Conservation (phyloP, 2,329 filamentous ascomycete genomes). For the Fusarium anguioides region DNA sequence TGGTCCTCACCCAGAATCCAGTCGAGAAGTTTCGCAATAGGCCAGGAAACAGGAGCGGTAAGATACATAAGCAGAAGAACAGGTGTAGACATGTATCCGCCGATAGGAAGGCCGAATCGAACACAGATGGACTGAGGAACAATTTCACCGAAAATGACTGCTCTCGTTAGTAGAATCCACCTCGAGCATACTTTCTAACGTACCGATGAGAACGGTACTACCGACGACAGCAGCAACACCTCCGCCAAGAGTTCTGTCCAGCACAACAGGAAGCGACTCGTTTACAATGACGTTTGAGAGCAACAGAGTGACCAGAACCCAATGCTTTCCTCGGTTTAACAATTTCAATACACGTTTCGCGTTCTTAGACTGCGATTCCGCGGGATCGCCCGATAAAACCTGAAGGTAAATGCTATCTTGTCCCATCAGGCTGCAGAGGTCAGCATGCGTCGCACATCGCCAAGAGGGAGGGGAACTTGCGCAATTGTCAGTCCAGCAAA, state of each 20-base stretch:
- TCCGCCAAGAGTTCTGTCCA: constrained; percentile 92
- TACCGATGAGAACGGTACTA: constrained; percentile 94
- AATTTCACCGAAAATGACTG: constrained; percentile 98
- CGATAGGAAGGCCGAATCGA: constrained; percentile 93
- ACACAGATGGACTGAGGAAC: constrained; percentile 97
- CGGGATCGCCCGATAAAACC: constrained; percentile 87
- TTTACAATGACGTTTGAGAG: constrained; percentile 98
- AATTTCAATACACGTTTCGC: constrained; percentile 83
- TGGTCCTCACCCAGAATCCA: constrained; percentile 93
- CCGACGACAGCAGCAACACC: constrained; percentile 94
- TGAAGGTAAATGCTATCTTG: constrained; percentile 97
- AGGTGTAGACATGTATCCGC: constrained; percentile 90
- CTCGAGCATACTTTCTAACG: constrained; percentile 40
- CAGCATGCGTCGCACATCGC: constrained; percentile 31
- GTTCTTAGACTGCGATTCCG: constrained; percentile 86
- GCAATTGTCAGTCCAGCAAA: constrained; percentile 96
- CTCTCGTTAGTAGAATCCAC: constrained; percentile 33
- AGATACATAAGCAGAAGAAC: constrained; percentile 93
- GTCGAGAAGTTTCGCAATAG: constrained; percentile 94
- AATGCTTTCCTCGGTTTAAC: constrained; percentile 91
- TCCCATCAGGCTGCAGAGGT: constrained; percentile 63
- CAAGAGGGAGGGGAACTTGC: constrained; percentile 57
- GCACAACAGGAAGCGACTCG: constrained; percentile 92
- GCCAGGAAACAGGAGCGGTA: constrained; percentile 90
- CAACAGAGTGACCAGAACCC: constrained; percentile 94